These are phyloP conservation scores for Salisapilia sapeloensis DNA, from an alignment of 352 stramenopile genomes.

Conservation along the genomic window DNA sequence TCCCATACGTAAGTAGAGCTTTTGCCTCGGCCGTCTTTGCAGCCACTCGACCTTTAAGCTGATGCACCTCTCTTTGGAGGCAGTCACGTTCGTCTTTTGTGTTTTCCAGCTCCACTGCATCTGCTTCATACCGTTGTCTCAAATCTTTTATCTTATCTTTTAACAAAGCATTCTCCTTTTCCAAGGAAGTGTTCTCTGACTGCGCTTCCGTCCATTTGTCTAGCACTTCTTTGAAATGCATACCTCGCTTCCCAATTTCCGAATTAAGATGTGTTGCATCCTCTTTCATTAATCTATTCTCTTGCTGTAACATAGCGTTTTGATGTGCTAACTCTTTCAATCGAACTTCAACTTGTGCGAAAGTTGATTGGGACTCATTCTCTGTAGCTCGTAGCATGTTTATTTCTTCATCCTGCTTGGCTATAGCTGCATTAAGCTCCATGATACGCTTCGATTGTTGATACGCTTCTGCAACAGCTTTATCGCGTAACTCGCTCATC, in stretches of 20 bases:
- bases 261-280: slow-evolving; percentile 24
- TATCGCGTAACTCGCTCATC: slow-evolving; percentile 29
- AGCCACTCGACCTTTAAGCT: slow-evolving; percentile 50
- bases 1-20: slow-evolving; percentile 51
- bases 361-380: slow-evolving; percentile 14
- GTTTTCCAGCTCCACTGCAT: slow-evolving; percentile 19
- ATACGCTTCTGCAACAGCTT: slow-evolving; percentile 30
- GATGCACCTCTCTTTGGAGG: slow-evolving; percentile 48
- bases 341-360: slow-evolving; percentile 20
- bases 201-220: slow-evolving; percentile 58
- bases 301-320: slow-evolving; percentile 23
- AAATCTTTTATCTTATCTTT: slow-evolving; percentile 36
- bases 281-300: slow-evolving; percentile 32
- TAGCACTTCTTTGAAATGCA: slow-evolving; percentile 45
- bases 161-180: slow-evolving; percentile 26
- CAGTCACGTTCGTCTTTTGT: slow-evolving; percentile 33
- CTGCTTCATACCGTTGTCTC: slow-evolving; percentile 13
- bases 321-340: slow-evolving; percentile 26
- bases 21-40: slow-evolving; percentile 54
- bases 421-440: slow-evolving; percentile 53
- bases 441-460: slow-evolving; percentile 38
- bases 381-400: slow-evolving; percentile 20
- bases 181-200: slow-evolving; percentile 32
- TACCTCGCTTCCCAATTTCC: slow-evolving; percentile 37
- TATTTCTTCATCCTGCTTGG: slow-evolving; percentile 64